These are phyloP conservation scores for Zasmidium citrigriseum DNA, from an alignment of 2,329 filamentous ascomycete genomes.

Conservation along the genomic window DNA sequence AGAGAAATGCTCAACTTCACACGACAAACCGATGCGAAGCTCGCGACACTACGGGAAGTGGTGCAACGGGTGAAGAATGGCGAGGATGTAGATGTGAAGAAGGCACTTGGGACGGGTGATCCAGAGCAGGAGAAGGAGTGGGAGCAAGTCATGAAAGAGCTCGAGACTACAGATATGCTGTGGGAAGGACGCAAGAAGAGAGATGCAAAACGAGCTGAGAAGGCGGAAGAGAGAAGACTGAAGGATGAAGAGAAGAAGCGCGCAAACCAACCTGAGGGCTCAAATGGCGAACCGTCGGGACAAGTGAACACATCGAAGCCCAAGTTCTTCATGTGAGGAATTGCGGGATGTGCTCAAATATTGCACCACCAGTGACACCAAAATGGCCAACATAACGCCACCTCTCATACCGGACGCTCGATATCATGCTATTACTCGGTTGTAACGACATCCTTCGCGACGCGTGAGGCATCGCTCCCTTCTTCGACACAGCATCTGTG, in stretches of 20 bases:
- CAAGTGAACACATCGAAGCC: slow-evolving; percentile 18
- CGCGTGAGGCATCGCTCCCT: too few species aligned
- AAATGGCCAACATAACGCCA: too few species aligned
- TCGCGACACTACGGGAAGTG: slow-evolving; percentile 74
- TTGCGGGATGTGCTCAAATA: too few species aligned
- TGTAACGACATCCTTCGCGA: too few species aligned
- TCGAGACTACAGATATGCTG: slow-evolving; percentile 36
- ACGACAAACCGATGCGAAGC: slow-evolving; percentile 76
- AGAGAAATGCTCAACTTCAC: slow-evolving; percentile 72
- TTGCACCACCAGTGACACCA: too few species aligned
- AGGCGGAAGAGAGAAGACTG: slow-evolving; percentile 21
- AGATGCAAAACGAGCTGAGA: slow-evolving; percentile 28
- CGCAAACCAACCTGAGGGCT: background rate
- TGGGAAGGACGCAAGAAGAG: slow-evolving; percentile 30
- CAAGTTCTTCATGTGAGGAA: slow-evolving; percentile 34
- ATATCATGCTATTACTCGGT: too few species aligned
- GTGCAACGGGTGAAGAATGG: slow-evolving; percentile 69
- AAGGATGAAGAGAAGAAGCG: slow-evolving; percentile 17
- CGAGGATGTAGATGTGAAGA: slow-evolving; percentile 82
- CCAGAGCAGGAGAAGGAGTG: slow-evolving; percentile 75
- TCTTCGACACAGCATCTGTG: too few species aligned
- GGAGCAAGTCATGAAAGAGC: slow-evolving; percentile 70
- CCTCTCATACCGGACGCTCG: too few species aligned
- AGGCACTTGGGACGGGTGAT: slow-evolving; percentile 76
- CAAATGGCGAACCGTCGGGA: background rate